Evolutionary conservation across 2,329 filamentous ascomycete genomes (phyloP), one percentile per base, ranked within the genome.

Genomic region (Trichoderma koningiopsis): DNA sequence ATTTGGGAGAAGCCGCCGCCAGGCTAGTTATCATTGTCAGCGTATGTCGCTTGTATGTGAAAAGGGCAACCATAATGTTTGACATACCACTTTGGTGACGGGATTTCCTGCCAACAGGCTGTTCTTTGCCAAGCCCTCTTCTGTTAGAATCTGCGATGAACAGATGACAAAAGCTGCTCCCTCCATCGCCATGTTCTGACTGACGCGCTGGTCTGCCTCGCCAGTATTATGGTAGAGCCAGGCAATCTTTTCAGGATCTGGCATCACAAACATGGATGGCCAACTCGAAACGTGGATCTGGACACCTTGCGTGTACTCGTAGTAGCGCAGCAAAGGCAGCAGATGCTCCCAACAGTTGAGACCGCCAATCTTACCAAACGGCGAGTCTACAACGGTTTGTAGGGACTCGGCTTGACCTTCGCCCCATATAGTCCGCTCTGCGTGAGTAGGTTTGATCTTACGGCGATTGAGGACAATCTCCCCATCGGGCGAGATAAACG

Each of bases 371-470:
- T 82, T 80, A 13, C 85, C 84, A 52, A 86, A 82, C 24, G 82
- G 81, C 0, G 82, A 83, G 67, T 84, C 78, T 37, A 83, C 79
- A 0, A 86, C 85, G 1, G 82, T 84, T 62, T 81, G 76, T 33
- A 85, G 81, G n/a, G 84, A 83, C 69, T 87, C 83, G 4, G 85
- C 86, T 0, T 83, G 81, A 7, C 83, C 85, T 63, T 88, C 86
- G 3, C 86, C 86, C 72, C 86, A 88, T 27, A 87, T 79, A 4
- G 86, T 82, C 29, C 84, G 80, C 76, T 87, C 86, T 49, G 87
- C 83, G 72, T 87, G 85, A 3, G 86, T 87, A 1, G 85, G 83
- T 74, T 84, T 84, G 72, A 87, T 84, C 78, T 88, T 88, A 71
- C 86, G 82, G n/a, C 86, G 83, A 72, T 85, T 82, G 77, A 86